phyloP scores from a whole-genome alignment of 1,284 basidiomycete genomes.

The Hymenochaete sp. region DNA sequence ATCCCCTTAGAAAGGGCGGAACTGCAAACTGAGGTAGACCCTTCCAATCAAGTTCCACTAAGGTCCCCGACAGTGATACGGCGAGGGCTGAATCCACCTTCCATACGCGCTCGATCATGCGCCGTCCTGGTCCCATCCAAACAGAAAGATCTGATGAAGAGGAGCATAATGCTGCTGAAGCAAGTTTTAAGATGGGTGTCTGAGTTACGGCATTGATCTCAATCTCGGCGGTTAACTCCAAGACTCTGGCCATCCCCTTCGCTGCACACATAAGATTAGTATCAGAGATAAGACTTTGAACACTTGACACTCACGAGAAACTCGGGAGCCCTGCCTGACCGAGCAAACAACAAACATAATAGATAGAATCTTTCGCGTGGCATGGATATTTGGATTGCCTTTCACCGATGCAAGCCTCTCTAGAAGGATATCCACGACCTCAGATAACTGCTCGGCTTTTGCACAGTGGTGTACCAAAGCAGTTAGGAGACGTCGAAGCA shows the following conservation, averaged over 20 bases:
- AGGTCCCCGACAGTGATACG: conserved; percentile 44
- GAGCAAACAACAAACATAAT: conserved; percentile 44
- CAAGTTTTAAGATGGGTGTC: conserved; percentile 31
- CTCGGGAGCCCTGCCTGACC: conserved; percentile 56
- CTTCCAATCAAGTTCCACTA: conserved; percentile 59
- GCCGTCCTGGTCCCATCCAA: conserved; percentile 53
- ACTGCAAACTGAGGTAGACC: conserved; percentile 64
- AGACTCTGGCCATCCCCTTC: conserved; percentile 40
- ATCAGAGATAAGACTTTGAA: not conserved
- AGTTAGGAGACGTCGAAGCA: conserved; percentile 65
- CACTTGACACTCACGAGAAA: conserved; percentile 39
- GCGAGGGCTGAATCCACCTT: conserved; percentile 35
- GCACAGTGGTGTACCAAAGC: conserved; percentile 77
- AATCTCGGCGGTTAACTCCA: conserved; percentile 35
- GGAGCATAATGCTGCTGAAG: conserved; percentile 40
- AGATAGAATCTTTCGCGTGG: conserved; percentile 20
- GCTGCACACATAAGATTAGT: conserved; percentile 27
- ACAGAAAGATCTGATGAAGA: conserved; percentile 55
- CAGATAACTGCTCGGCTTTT: conserved; percentile 51
- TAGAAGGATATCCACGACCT: conserved; percentile 48
- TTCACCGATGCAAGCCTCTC: conserved; percentile 25
- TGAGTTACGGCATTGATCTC: conserved; percentile 32
- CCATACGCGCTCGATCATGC: conserved; percentile 44
- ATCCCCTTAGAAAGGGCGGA: conserved; percentile 45
- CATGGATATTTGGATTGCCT: too few relatives aligned